Conservation (phyloP, 306 rosid species). For the Ceratonia siliqua region DNA sequence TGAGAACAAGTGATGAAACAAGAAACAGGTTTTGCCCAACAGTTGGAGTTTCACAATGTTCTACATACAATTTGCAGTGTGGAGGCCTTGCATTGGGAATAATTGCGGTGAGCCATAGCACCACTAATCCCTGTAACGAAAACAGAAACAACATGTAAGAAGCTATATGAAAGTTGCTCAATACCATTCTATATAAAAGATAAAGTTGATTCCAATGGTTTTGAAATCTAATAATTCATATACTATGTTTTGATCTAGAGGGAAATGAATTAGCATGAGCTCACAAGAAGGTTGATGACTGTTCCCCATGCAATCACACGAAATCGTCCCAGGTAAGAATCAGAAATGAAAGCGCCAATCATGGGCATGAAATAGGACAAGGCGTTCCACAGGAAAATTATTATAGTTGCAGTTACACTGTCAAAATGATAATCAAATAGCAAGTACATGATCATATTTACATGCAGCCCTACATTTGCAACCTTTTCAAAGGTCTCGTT, state of each 20-base stretch:
- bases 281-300: conserved; percentile 57
- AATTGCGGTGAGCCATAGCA: conserved; percentile 66
- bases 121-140: conserved; percentile 52
- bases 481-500: conserved; percentile 83
- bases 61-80: conserved; percentile 29
- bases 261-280: background rate
- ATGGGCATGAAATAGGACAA: conserved; percentile 46
- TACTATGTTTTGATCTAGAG: background rate
- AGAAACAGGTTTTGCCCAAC: conserved; percentile 49
- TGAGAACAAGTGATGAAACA: conserved; percentile 52
- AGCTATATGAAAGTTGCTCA: no score
- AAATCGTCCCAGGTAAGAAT: conserved; percentile 73
- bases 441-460: conserved; percentile 69
- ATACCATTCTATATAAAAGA: no score
- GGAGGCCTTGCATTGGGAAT: conserved; percentile 70
- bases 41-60: conserved; percentile 43
- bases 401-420: conserved; percentile 39
- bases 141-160: background rate
- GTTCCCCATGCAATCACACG: conserved; percentile 56
- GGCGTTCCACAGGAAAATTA: conserved; percentile 62
- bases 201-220: background rate
- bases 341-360: conserved; percentile 81
- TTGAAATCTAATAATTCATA: background rate
- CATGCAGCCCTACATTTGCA: conserved; percentile 64
- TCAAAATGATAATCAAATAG: conserved; percentile 50